Percentiles rank a stretch among this genome's conserved stretches.
Evolutionary conservation across 2,329 filamentous ascomycete genomes (phyloP).

Genomic region (Colletotrichum higginsianum): DNA sequence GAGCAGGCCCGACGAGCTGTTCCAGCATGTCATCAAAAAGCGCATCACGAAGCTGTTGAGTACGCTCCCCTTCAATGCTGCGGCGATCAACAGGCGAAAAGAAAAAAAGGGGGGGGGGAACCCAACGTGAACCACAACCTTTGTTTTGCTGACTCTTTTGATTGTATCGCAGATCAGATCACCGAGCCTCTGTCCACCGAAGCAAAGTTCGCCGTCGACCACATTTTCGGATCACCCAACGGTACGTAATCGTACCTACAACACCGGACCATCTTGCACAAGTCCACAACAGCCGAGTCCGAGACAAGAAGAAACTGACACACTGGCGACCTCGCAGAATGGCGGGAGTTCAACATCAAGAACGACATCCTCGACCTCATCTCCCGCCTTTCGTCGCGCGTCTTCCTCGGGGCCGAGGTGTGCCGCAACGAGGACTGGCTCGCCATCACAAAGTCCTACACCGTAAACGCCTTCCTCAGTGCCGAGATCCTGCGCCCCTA

Average conservation of each 20-base stretch:
- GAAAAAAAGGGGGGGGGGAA: too few species aligned
- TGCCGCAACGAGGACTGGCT: slow-evolving; percentile 65
- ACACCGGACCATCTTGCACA: too few species aligned
- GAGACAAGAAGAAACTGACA: background rate
- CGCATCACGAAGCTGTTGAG: slow-evolving; percentile 43
- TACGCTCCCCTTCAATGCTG: slow-evolving; percentile 11
- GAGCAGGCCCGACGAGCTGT: slow-evolving; percentile 23
- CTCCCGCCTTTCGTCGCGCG: slow-evolving; percentile 63
- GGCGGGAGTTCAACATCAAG: slow-evolving; percentile 28
- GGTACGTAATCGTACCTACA: slow-evolving; percentile 9
- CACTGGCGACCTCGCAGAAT: slow-evolving; percentile 14
- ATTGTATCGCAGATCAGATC: slow-evolving; percentile 22
- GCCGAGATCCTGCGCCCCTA: slow-evolving; percentile 17
- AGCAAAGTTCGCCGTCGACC: slow-evolving; percentile 22
- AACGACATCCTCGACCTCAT: slow-evolving; percentile 51
- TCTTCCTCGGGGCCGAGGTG: slow-evolving; percentile 62
- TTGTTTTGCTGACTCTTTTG: background rate
- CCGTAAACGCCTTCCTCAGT: slow-evolving; percentile 29
- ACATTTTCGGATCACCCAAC: slow-evolving; percentile 13
- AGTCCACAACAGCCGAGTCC: background rate
- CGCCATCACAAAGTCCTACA: slow-evolving; percentile 54
- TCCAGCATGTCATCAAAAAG: slow-evolving; percentile 42
- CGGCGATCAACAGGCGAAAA: too few species aligned
- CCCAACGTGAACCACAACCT: too few species aligned
- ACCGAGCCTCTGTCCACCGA: slow-evolving; percentile 37